Evolutionary conservation across 345 rosid genomes (phyloP), one percentile per base, ranked within the genome.

Genomic region (Pistacia atlantica): DNA sequence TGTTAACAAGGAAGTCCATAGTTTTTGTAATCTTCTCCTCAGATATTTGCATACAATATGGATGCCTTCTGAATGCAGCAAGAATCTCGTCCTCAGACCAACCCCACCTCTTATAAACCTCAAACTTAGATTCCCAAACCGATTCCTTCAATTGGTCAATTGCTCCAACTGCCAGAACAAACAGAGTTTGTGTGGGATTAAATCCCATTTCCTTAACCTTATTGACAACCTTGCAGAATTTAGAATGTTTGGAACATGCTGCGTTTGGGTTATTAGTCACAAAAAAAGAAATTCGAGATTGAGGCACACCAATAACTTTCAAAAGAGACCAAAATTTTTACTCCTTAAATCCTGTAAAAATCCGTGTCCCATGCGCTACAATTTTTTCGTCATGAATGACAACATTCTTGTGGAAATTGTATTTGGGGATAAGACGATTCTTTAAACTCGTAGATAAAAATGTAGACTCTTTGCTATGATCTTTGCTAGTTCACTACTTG

Each of bases 1-100:
- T 52, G 46, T 83, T 72, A 11, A 85, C 82, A 70, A 79, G 45
- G 33, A 69, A 46, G 18, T 77, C 66, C 84, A 82, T 78, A 13
- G 13, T 8, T 10, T 45, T 73, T 3, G 28, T 3, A 28, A 86
- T 78, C 42, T 80, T 84, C 3, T 74, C 52, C 78, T 74, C 81
- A 1, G 86, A 86, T 2, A 31, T 0, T 3, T 18, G 8, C 80
- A 86, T 80, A 35, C 64, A 76, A 31, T n/a, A 6, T 7, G 87
- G 84, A 60, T 48, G 18, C 56, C 46, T 82, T 25, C 38, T 31
- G 60, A 86, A 84, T 2, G 84, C 86, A 1, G 10, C 11, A 11
- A 67, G 22, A 58, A 67, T 35, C 55, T 70, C 81, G 11, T 79
- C 78, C 57, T 78, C 62, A 11, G 77, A 75, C 82, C 70, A 84